phyloP scores from a whole-genome alignment of 2,329 filamentous ascomycete species.

The Penicillium sp. region DNA sequence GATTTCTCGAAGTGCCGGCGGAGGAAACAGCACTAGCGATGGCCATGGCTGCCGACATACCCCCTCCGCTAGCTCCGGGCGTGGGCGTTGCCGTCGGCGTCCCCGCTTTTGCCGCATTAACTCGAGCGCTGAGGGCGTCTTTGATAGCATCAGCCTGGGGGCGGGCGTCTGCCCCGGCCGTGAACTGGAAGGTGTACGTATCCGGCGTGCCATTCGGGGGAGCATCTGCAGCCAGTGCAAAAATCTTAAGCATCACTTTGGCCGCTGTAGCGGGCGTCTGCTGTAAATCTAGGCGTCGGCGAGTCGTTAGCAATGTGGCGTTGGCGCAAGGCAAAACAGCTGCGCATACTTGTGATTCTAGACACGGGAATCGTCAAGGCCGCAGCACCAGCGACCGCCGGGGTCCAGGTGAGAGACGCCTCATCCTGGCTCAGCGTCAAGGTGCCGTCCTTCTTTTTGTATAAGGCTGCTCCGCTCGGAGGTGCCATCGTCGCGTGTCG shows the following conservation, averaged over 20 bases:
- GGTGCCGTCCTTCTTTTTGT: conserved; percentile 94
- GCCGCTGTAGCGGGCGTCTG: conserved; percentile 83
- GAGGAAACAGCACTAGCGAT: conserved; percentile 66
- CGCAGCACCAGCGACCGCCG: conserved; percentile 56
- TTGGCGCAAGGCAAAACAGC: neutral
- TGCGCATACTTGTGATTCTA: conserved; percentile 73
- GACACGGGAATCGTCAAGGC: conserved; percentile 65
- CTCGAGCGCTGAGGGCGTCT: conserved; percentile 70
- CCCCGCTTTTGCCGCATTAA: conserved; percentile 61
- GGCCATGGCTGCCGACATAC: conserved; percentile 65
- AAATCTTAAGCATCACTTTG: conserved; percentile 92
- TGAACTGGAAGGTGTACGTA: conserved; percentile 84
- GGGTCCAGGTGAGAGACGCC: conserved; percentile 74
- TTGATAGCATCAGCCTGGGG: conserved; percentile 81
- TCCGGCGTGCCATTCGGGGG: conserved; percentile 44
- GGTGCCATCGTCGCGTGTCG: conserved; percentile 38
- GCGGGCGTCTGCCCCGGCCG: conserved; percentile 67
- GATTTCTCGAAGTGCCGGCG: conserved; percentile 45
- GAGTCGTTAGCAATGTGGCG: conserved; percentile 4
- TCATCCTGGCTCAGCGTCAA: conserved; percentile 69
- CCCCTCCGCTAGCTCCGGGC: conserved; percentile 35
- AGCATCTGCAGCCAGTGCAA: conserved; percentile 59
- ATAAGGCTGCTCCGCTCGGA: conserved; percentile 64
- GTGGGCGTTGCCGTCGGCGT: conserved; percentile 34
- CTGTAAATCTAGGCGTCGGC: conserved; percentile 65